Evolutionary conservation across 2,329 filamentous ascomycete species (phyloP).

Genomic region (Parascedosporium putredinis): DNA sequence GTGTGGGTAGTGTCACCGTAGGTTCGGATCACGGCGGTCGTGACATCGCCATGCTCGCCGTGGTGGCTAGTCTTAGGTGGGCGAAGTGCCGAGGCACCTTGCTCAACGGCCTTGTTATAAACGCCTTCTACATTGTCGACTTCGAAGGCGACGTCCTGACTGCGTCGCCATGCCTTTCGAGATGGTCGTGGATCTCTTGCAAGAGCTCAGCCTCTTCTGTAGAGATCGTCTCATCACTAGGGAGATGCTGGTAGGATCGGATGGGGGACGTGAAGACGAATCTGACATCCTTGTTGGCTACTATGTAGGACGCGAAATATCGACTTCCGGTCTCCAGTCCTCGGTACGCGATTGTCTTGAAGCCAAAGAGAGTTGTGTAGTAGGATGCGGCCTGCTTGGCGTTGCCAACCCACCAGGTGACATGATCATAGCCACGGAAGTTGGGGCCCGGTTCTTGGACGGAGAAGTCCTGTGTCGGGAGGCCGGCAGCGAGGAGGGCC

Average conservation of each 20-base stretch:
- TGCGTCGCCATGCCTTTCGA: constrained; percentile 81
- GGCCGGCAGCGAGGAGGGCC: constrained; percentile 26
- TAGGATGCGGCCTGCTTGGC: constrained; percentile 89
- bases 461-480: constrained; percentile 41
- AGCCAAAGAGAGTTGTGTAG: constrained; percentile 81
- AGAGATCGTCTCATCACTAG: constrained; percentile 50
- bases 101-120: constrained; percentile 60
- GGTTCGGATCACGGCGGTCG: constrained; percentile 72
- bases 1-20: constrained; percentile 96
- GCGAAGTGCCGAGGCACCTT: constrained; percentile 52
- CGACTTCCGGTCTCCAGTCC: constrained; percentile 83
- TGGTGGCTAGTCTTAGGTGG: constrained; percentile 45
- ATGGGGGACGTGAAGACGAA: constrained; percentile 81
- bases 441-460: constrained; percentile 38
- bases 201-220: constrained; percentile 55
- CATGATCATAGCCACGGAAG: constrained; percentile 82
- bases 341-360: constrained; percentile 69
- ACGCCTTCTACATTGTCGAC: constrained; percentile 81
- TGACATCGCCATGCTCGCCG: constrained; percentile 54
- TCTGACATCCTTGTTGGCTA: constrained; percentile 63
- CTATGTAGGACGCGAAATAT: constrained; percentile 72
- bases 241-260: constrained; percentile 46
- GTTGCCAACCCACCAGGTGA: constrained; percentile 95
- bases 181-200: constrained; percentile 67
- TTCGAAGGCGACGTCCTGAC: constrained; percentile 91